phyloP scores from a whole-genome alignment of 805 yeast genomes.

The Candida krabiensis region DNA sequence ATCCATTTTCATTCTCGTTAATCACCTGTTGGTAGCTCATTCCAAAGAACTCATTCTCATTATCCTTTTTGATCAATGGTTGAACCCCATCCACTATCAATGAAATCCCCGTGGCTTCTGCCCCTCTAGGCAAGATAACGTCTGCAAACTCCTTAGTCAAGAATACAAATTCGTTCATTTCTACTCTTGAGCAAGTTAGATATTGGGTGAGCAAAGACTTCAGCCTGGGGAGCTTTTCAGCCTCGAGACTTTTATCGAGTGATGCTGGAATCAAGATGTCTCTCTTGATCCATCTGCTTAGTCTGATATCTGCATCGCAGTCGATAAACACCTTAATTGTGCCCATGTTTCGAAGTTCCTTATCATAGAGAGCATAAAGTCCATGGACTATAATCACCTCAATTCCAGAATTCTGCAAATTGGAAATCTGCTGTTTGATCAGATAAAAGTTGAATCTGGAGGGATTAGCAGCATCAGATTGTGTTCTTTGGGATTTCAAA shows the following conservation, averaged over 20 bases:
- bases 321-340: slow-evolving; percentile 73
- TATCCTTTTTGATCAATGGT: slow-evolving; percentile 31
- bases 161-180: slow-evolving; percentile 62
- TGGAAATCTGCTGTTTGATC: slow-evolving; percentile 17
- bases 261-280: slow-evolving; percentile 21
- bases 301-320: slow-evolving; percentile 80
- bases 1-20: not conserved
- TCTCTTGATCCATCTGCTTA: slow-evolving; percentile 71
- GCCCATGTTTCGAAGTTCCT: slow-evolving; percentile 52
- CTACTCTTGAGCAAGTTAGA: slow-evolving; percentile 57
- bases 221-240: slow-evolving; percentile 14
- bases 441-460: slow-evolving; percentile 41
- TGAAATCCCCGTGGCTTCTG: slow-evolving; percentile 55
- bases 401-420: slow-evolving; percentile 8
- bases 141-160: slow-evolving; percentile 77
- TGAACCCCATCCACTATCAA: slow-evolving; percentile 66
- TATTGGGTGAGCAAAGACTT: slow-evolving; percentile 47
- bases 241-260: slow-evolving; percentile 6
- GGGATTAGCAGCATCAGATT: slow-evolving; percentile 30
- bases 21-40: slow-evolving; percentile 2
- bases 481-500: slow-evolving; percentile 1
- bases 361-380: slow-evolving; percentile 73
- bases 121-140: slow-evolving; percentile 70
- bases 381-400: slow-evolving; percentile 65
- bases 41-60: slow-evolving; percentile 6